These are phyloP conservation scores for Dalbergia cochinchinensis DNA, from an alignment of 306 rosid genomes.

Conservation along the genomic window DNA sequence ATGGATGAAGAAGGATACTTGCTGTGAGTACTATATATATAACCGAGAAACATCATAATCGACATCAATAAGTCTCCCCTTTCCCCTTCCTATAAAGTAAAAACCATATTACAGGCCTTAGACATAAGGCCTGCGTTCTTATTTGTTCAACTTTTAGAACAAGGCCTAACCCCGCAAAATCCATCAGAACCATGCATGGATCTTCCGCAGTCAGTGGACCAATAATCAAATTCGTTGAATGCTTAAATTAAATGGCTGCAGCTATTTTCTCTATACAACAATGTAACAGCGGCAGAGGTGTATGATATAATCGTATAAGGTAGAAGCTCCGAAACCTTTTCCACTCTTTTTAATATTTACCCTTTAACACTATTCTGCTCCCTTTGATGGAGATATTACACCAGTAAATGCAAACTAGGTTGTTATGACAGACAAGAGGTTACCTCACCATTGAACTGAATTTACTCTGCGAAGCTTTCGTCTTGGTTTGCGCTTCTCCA, in stretches of 20 bases:
- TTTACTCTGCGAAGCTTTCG: conserved; percentile 61
- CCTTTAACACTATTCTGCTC: conserved; percentile 21
- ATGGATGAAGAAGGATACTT: neutral
- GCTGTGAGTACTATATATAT: neutral
- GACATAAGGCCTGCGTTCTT: neutral
- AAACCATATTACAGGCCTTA: conserved; percentile 4
- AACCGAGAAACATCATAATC: neutral
- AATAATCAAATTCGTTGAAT: neutral
- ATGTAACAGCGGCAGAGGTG: neutral
- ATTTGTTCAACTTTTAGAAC: conserved; percentile 22
- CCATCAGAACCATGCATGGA: conserved; percentile 11
- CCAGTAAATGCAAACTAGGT: conserved; percentile 15
- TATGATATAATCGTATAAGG: neutral
- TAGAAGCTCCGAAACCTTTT: conserved; percentile 1
- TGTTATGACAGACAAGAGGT: conserved; percentile 23
- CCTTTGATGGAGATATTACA: conserved; percentile 34
- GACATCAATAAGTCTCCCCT: conserved; percentile 1
- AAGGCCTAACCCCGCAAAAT: conserved; percentile 3
- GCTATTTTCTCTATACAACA: conserved; percentile 37
- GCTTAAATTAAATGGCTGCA: conserved; percentile 4
- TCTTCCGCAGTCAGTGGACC: neutral
- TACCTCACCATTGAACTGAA: conserved; percentile 58
- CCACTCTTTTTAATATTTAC: neutral
- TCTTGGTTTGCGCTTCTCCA: conserved; percentile 58
- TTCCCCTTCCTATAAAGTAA: neutral